Evolutionary conservation across 2,329 filamentous ascomycete species (phyloP).

Genomic region (Trichophyton mentagrophytes): DNA sequence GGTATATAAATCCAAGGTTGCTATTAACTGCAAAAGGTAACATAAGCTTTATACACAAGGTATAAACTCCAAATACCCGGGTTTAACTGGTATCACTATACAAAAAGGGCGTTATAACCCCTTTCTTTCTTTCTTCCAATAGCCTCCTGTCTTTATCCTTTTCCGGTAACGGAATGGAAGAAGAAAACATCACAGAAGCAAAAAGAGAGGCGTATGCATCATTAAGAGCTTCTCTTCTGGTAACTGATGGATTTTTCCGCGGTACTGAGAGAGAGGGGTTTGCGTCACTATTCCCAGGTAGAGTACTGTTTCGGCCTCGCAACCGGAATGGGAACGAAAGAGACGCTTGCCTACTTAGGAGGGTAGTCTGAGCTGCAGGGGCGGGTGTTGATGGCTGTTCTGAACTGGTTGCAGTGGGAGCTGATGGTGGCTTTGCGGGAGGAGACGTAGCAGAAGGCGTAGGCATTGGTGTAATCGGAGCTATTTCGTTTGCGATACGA

Average conservation of each 20-base stretch:
- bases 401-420: constrained; percentile 15
- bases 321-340: constrained; percentile 13
- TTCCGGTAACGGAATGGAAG: constrained; percentile 23
- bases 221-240: constrained; percentile 48
- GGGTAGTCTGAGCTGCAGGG: constrained; percentile 4
- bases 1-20: neutral
- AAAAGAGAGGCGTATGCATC: constrained; percentile 54
- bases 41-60: neutral
- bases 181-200: constrained; percentile 49
- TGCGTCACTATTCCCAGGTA: constrained; percentile 5
- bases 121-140: constrained; percentile 51
- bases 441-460: constrained; percentile 11
- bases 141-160: constrained; percentile 48
- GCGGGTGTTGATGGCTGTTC: constrained; percentile 24
- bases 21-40: neutral
- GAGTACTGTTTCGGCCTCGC: constrained; percentile 6
- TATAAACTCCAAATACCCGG: neutral
- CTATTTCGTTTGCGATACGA: constrained; percentile 44
- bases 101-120: constrained; percentile 59
- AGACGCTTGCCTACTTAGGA: neutral
- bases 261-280: constrained; percentile 15
- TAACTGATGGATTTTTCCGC: constrained; percentile 37
- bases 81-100: constrained; percentile 19
- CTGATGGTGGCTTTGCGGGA: constrained; percentile 16
- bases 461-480: constrained; percentile 22